These are phyloP conservation scores for Fraxinus floribunda DNA, from an alignment of 305 asterid species.

Conservation along the genomic window DNA sequence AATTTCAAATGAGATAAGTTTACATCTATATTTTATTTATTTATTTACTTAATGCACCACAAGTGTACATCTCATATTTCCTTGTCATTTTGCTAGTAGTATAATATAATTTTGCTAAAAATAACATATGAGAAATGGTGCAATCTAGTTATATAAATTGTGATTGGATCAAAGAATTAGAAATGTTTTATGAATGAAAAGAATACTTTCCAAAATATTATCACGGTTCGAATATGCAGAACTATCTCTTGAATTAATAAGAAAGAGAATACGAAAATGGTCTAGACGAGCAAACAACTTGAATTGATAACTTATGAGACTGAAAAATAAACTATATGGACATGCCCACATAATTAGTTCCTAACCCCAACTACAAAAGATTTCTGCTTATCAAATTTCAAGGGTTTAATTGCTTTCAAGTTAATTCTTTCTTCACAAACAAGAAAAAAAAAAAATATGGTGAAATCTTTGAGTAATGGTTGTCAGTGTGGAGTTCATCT, in stretches of 20 bases:
- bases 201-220: not conserved
- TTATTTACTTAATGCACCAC: not conserved
- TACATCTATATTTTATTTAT: no score
- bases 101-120: not conserved
- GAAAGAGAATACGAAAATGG: not conserved
- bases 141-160: not conserved
- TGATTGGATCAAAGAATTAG: not conserved
- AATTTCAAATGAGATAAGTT: no score
- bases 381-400: not conserved
- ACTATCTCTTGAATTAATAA: not conserved
- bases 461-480: not conserved
- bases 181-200: not conserved
- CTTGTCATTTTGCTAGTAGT: not conserved
- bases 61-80: not conserved
- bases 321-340: not conserved
- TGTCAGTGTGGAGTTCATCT: not conserved
- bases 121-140: not conserved
- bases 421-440: not conserved
- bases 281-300: not conserved
- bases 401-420: not conserved
- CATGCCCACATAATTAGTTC: not conserved
- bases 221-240: not conserved
- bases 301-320: not conserved
- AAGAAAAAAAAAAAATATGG: not conserved
- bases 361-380: constrained; percentile 5